These are phyloP conservation scores for Pseudopyricularia cyperi DNA, from an alignment of 2,329 filamentous ascomycete genomes.

Conservation along the genomic window DNA sequence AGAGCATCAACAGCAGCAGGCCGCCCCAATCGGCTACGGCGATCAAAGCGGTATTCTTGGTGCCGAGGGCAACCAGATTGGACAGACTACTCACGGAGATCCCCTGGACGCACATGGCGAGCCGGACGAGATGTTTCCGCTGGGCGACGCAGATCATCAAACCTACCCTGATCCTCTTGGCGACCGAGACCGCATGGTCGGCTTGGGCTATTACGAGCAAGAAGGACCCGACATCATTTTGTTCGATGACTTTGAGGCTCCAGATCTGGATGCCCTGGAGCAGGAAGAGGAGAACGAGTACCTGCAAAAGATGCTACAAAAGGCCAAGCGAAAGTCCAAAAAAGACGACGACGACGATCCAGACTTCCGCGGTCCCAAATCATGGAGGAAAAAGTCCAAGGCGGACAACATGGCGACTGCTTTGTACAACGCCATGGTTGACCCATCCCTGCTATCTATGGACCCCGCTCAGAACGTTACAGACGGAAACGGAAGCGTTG, in stretches of 20 bases:
- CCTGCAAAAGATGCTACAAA: slow-evolving; percentile 39
- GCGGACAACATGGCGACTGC: slow-evolving; percentile 18
- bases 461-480: slow-evolving; percentile 7
- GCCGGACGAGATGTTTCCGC: background rate
- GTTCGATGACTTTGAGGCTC: slow-evolving; percentile 45
- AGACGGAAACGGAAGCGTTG: slow-evolving; percentile 7
- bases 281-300: slow-evolving; percentile 35
- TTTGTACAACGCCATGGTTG: slow-evolving; percentile 27
- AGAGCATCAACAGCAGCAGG: slow-evolving; percentile 14
- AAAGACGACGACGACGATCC: slow-evolving; percentile 40
- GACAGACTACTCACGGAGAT: background rate
- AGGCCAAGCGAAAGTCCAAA: slow-evolving; percentile 38
- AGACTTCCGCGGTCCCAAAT: slow-evolving; percentile 33
- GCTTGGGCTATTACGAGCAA: slow-evolving; percentile 49
- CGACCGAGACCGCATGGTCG: slow-evolving; percentile 33
- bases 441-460: slow-evolving; percentile 32
- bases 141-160: slow-evolving; percentile 10
- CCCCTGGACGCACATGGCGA: background rate
- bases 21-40: slow-evolving; percentile 14
- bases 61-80: background rate
- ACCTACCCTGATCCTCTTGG: slow-evolving; percentile 34
- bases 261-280: slow-evolving; percentile 26
- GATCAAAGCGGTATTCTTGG: slow-evolving; percentile 21
- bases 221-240: slow-evolving; percentile 43
- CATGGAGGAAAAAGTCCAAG: slow-evolving; percentile 26